These are phyloP conservation scores for Nothophoma quercina DNA, from an alignment of 2,329 filamentous ascomycete genomes.

Conservation along the genomic window DNA sequence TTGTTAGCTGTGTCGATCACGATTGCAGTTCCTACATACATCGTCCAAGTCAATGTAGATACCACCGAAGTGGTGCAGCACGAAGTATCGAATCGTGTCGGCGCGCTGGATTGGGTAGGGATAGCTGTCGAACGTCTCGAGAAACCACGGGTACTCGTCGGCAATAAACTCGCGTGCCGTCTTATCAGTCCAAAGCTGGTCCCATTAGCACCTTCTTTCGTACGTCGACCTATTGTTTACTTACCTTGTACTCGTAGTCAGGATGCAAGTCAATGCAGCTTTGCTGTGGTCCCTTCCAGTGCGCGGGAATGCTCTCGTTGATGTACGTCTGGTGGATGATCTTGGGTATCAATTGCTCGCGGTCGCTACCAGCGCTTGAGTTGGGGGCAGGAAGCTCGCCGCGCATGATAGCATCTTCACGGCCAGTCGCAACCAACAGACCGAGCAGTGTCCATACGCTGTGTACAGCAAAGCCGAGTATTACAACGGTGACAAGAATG, in stretches of 20 bases:
- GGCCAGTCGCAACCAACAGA: conserved; percentile 72
- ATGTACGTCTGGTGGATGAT: conserved; percentile 82
- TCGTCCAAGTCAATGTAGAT: conserved; percentile 84
- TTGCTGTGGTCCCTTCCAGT: conserved; percentile 71
- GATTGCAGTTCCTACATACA: conserved; percentile 50
- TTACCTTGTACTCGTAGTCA: conserved; percentile 76
- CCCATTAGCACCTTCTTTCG: conserved; percentile 14
- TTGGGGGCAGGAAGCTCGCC: conserved; percentile 72
- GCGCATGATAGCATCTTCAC: conserved; percentile 70
- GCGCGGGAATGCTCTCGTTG: conserved; percentile 71
- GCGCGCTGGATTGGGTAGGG: conserved; percentile 78
- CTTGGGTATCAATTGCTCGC: conserved; percentile 72
- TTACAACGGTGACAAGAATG: conserved; percentile 68
- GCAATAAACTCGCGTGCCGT: conserved; percentile 75
- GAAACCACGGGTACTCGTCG: conserved; percentile 76
- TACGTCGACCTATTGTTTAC: background rate
- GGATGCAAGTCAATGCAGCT: conserved; percentile 72
- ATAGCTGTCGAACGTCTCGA: conserved; percentile 77
- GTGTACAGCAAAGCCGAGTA: conserved; percentile 71
- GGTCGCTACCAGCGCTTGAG: conserved; percentile 64
- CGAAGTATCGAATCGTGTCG: conserved; percentile 81
- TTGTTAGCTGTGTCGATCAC: conserved; percentile 6
- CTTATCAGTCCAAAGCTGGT: conserved; percentile 77
- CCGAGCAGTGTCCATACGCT: conserved; percentile 75
- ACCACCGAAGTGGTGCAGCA: conserved; percentile 78